These are phyloP conservation scores for Hirsutella thompsonii DNA, from an alignment of 2,329 filamentous ascomycete genomes.

Conservation along the genomic window DNA sequence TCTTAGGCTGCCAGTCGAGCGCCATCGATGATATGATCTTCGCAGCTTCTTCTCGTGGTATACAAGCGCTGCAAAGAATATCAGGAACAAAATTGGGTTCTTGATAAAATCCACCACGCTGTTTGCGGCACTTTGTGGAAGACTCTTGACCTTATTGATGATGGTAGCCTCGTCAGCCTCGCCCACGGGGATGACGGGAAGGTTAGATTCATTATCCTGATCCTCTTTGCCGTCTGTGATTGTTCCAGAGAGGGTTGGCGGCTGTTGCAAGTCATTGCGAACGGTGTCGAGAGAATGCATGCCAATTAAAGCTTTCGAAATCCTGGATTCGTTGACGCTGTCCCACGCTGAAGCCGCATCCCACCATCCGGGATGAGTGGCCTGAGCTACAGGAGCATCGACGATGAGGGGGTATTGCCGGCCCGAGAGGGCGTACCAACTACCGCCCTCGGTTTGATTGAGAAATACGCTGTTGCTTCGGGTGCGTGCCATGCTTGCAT, in stretches of 20 bases:
- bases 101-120: conserved; percentile 41
- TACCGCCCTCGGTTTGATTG: conserved; percentile 73
- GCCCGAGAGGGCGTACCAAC: conserved; percentile 91
- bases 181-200: conserved; percentile 13
- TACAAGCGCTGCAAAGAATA: conserved; percentile 28
- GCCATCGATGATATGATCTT: conserved; percentile 22
- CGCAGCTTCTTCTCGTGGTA: conserved; percentile 33
- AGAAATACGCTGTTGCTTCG: conserved; percentile 63
- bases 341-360: conserved; percentile 27
- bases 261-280: conserved; percentile 18
- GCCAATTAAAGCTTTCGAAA: conserved; percentile 54
- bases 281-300: conserved; percentile 48
- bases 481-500: conserved; percentile 35
- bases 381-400: conserved; percentile 40
- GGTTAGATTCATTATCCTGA: conserved; percentile 19
- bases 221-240: conserved; percentile 15
- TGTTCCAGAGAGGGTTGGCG: conserved; percentile 22
- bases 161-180: conserved; percentile 27
- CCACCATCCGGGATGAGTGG: conserved; percentile 33
- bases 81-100: conserved; percentile 37
- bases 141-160: conserved; percentile 33
- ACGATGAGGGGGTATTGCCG: conserved; percentile 75
- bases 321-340: conserved; percentile 28
- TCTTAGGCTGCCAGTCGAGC: conserved; percentile 15
- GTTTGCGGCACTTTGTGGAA: conserved; percentile 36